These are phyloP conservation scores for Davidsoniella neocaledoniae DNA, from an alignment of 2,329 filamentous ascomycete species.

Conservation along the genomic window DNA sequence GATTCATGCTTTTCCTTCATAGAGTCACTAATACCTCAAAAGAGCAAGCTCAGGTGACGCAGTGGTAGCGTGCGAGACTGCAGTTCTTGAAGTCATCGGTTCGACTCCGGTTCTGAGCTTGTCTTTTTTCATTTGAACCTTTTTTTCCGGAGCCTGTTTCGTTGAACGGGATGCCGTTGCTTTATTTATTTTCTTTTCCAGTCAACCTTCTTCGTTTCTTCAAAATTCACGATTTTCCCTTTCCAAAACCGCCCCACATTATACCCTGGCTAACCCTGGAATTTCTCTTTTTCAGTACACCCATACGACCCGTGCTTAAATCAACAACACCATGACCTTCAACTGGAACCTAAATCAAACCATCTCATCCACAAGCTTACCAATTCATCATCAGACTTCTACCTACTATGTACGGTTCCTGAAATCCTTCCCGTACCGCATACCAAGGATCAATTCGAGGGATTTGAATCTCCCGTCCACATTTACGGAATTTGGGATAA, in stretches of 20 bases:
- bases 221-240: background rate
- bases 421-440: no score
- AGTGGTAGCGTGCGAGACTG: conserved; percentile 12
- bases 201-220: background rate
- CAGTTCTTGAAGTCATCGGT: conserved; percentile 13
- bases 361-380: background rate
- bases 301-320: background rate
- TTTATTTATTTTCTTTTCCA: background rate
- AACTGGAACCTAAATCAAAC: no score
- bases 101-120: conserved; percentile 12
- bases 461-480: no score
- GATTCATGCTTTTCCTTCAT: no score
- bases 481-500: no score
- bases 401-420: no score
- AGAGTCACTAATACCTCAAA: no score
- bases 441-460: no score
- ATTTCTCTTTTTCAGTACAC: conserved; percentile 11
- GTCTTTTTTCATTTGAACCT: conserved; percentile 9
- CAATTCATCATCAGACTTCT: background rate
- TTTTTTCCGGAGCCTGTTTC: conserved; percentile 1
- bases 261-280: background rate
- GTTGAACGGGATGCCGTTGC: no score
- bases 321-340: no score
- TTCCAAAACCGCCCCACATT: background rate
- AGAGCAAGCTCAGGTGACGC: conserved; percentile 9